phyloP scores from a whole-genome alignment of 2,329 filamentous ascomycete genomes.

The Tolypocladium sp. region DNA sequence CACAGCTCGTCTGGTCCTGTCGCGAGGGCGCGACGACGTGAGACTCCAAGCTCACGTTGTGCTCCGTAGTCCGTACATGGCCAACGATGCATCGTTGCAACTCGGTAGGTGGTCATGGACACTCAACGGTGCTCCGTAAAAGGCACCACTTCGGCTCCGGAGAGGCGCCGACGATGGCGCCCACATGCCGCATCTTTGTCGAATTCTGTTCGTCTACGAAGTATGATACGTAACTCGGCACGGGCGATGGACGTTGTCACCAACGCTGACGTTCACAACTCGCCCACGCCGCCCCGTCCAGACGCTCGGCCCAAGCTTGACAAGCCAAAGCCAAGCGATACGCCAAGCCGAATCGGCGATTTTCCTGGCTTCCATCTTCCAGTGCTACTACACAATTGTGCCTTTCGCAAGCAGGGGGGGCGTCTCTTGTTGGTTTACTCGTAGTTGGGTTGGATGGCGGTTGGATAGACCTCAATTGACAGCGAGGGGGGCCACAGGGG shows the following conservation, averaged over 20 bases:
- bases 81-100: neutral
- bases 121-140: neutral
- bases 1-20: neutral
- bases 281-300: neutral
- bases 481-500: neutral
- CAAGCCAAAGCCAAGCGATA: neutral
- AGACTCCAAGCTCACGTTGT: neutral
- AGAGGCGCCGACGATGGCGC: neutral
- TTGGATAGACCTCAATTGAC: neutral
- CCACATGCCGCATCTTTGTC: neutral
- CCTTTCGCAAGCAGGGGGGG: neutral
- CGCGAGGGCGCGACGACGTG: neutral
- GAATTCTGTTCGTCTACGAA: neutral
- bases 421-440: neutral
- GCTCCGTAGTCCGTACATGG: neutral
- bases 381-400: neutral
- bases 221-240: neutral
- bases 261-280: no score
- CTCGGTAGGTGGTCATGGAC: neutral
- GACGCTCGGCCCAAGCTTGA: neutral
- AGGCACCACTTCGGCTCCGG: neutral
- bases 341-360: neutral
- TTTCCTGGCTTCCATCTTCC: neutral
- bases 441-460: neutral
- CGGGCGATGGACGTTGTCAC: neutral